Evolutionary conservation across 2,329 filamentous ascomycete species (phyloP).

Genomic region (Orbilia brochopaga): DNA sequence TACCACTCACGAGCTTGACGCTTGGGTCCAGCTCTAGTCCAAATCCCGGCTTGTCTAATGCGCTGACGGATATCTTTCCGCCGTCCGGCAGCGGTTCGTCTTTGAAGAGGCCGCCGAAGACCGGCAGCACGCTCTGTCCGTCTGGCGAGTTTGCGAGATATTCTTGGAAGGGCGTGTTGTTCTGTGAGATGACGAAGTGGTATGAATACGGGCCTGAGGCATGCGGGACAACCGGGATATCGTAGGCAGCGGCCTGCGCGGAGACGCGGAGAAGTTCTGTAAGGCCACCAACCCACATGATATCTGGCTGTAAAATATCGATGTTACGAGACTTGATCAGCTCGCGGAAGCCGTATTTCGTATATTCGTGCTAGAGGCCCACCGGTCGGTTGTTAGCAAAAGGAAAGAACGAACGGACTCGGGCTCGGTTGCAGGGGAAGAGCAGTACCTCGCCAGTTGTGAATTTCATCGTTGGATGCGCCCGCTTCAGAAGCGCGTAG

Average conservation of each 20-base stretch:
- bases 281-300: constrained; percentile 95
- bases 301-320: constrained; percentile 92
- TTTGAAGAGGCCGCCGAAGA: constrained; percentile 87
- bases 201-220: constrained; percentile 94
- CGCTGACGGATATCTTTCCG: constrained; percentile 78
- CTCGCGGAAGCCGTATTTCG: constrained; percentile 91
- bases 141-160: constrained; percentile 93
- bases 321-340: constrained; percentile 88
- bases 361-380: constrained; percentile 75
- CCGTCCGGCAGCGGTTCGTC: constrained; percentile 88
- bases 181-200: constrained; percentile 92
- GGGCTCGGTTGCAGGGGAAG: background rate
- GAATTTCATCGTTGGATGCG: constrained; percentile 88
- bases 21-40: constrained; percentile 84
- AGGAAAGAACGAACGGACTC: background rate
- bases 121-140: constrained; percentile 84
- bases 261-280: constrained; percentile 90
- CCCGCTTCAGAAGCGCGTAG: constrained; percentile 85
- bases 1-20: constrained; percentile 78
- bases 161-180: constrained; percentile 93
- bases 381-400: constrained; percentile 2
- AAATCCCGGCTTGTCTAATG: constrained; percentile 88
- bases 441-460: constrained; percentile 75
- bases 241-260: constrained; percentile 87
- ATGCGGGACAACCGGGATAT: constrained; percentile 93